phyloP scores from a whole-genome alignment of 148 eudicot species.

The Silene uniflora region DNA sequence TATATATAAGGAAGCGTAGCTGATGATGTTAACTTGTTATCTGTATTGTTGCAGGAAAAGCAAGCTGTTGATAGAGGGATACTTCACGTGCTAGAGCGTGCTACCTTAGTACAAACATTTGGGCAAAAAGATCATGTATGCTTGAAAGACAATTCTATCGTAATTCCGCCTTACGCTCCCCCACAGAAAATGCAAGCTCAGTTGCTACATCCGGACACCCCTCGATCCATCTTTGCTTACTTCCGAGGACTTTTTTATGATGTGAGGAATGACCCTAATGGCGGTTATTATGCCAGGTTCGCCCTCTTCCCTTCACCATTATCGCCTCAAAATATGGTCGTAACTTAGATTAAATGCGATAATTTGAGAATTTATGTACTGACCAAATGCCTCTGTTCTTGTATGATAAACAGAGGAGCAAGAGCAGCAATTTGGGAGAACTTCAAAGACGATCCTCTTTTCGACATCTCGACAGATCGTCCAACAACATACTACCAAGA shows the following conservation, averaged over 20 bases:
- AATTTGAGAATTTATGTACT: background rate
- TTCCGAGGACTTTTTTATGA: constrained; percentile 95
- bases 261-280: constrained; percentile 96
- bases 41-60: constrained; percentile 62
- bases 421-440: constrained; percentile 98
- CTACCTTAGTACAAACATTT: constrained; percentile 95
- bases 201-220: constrained; percentile 74
- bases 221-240: constrained; percentile 96
- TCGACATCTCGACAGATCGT: constrained; percentile 95
- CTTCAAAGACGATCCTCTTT: constrained; percentile 92
- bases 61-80: constrained; percentile 97
- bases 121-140: constrained; percentile 95
- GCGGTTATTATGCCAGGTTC: constrained; percentile 98
- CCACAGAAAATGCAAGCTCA: constrained; percentile 98
- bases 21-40: background rate
- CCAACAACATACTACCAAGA: constrained; percentile 98
- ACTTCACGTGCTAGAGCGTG: constrained; percentile 74
- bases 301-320: background rate
- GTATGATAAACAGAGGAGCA: constrained; percentile 56
- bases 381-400: no score
- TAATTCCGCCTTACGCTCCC: constrained; percentile 95
- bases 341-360: background rate
- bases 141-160: constrained; percentile 87
- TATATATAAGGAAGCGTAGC: no score
- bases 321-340: no score